Base-by-base conservation (phyloP, 2,329 filamentous ascomycete genomes). In the Exophiala sp. region DNA sequence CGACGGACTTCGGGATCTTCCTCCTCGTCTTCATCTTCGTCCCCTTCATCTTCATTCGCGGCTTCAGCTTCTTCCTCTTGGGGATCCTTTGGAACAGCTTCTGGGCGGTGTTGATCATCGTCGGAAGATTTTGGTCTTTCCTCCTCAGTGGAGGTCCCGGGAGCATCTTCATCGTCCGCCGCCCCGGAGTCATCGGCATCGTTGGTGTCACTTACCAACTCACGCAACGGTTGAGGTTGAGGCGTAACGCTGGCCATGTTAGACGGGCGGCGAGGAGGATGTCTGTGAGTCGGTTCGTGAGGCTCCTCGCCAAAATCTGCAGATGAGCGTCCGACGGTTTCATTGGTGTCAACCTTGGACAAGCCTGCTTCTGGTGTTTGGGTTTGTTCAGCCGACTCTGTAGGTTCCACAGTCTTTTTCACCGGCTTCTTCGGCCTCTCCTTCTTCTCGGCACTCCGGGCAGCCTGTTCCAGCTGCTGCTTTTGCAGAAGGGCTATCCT, bases 401-500 rank as follows among this genome's bases (percentile, higher is more conserved):
- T 42, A 22, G 75, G 72, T 58, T 79, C 77, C 14, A 72, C 69
- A 21, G 73, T 68, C 73, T 93, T 91, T 63, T 81, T 83, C 1
- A 78, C 73, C 22, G 82, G 81, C 46, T 83, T 82, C 71, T 90
- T 94, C 9, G 87, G 83, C 69, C 95, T 95, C 62, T 94, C 88
- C 66, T 94, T 91, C 72, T 86, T 94, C 30, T 93, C 88, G 6
- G 86, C 86, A 68, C 91, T 86, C 45, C 90, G 78, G 56, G 85
- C 78, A 3, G 90, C 88, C 65, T 93, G 88, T 64, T 97, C 93
- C 65, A 88, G 74, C 68, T 98, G 93, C 66, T 97, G 89, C 65
- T 87, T 91, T 67, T 98, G 93, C 13, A 98, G 74, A 45, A 95
- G 73, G 22, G 93, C 93, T 70, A 98, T 96, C 55, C 93, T 81